Base-by-base conservation (phyloP, 345 rosid species). In the Heritiera littoralis region DNA sequence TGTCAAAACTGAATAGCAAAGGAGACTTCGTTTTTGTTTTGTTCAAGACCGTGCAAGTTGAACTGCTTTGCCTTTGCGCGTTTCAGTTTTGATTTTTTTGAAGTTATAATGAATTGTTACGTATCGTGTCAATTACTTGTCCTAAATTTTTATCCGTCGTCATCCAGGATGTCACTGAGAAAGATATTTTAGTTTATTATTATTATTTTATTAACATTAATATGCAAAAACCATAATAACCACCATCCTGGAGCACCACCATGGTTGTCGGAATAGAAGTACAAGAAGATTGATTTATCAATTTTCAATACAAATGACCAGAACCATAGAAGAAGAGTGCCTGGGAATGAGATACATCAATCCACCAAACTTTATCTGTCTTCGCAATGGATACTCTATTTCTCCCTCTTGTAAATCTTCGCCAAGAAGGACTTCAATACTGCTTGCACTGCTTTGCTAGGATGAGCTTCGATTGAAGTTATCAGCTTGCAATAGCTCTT, bases 341-440 rank as follows among this genome's bases (percentile, higher is more conserved):
- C 32, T 23, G 52, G 64, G 72, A 67, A 28, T 70, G 71, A 6
- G 20, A 12, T 64, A 77, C 61, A 77, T 28, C 18, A 77, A 18
- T 46, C 60, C 20, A 60, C 38, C 38, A 35, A 2, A 23, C 30
- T 41, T 28, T 55, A 35, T 54, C 4, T 32, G 28, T 67, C 72
- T 17, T 14, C 35, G 46, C 45, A 63, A 46, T 48, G 18, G 30
- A 76, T 12, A 59, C 35, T 66, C 84, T 85, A 90, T 82, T 90
- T 92, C 82, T 89, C 88, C 83, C 98, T 92, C 93, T 92, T 91
- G 90, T 92, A 94, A 81, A 94, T 94, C 88, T 94, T 94, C 12
- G 82, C 93, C 90, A 91, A 75, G 84, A 94, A 94, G 3, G 97
- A 91, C 87, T 90, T 92, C 87, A 94, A 88, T 81, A 94, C 95